Conservation (phyloP, 2,329 filamentous ascomycete species). For the Pyrenochaeta sp. region DNA sequence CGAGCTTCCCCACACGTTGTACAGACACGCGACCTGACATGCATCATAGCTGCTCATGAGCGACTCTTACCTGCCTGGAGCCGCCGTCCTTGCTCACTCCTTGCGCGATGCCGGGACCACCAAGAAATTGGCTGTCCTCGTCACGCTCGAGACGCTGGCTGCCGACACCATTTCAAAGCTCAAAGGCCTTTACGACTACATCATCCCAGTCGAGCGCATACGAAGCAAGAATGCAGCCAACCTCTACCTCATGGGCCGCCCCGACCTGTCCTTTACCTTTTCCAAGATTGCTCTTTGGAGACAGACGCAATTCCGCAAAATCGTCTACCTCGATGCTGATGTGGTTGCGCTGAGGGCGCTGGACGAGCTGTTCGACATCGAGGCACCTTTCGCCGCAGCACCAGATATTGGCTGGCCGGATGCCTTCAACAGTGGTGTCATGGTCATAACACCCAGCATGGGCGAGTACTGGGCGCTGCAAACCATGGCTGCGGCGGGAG, state of each 20-base stretch:
- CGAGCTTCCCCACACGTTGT: constrained; percentile 15
- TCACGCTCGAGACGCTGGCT: constrained; percentile 81
- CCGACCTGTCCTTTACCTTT: constrained; percentile 89
- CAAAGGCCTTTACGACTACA: constrained; percentile 83
- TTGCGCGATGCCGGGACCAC: constrained; percentile 86
- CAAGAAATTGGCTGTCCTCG: constrained; percentile 84
- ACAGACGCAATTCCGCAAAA: constrained; percentile 85
- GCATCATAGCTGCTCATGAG: constrained; percentile 80
- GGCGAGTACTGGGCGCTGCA: constrained; percentile 86
- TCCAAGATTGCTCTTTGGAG: constrained; percentile 97
- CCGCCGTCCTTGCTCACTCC: constrained; percentile 91
- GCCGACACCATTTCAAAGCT: constrained; percentile 79
- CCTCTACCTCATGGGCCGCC: constrained; percentile 88
- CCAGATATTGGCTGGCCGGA: constrained; percentile 99
- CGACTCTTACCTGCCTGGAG: constrained; percentile 92
- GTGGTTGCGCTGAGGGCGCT: constrained; percentile 89
- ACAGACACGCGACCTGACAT: constrained; percentile 34
- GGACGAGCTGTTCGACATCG: constrained; percentile 84
- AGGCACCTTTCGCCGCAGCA: constrained; percentile 71
- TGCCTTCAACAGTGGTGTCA: constrained; percentile 96
- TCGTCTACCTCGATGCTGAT: constrained; percentile 95
- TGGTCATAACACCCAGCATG: constrained; percentile 87
- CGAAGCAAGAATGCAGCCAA: constrained; percentile 80
- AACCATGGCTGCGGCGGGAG: constrained; percentile 82
- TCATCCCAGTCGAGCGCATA: constrained; percentile 84